These are phyloP conservation scores for Apiospora saccharicola DNA, from an alignment of 2,329 filamentous ascomycete genomes.

Conservation along the genomic window DNA sequence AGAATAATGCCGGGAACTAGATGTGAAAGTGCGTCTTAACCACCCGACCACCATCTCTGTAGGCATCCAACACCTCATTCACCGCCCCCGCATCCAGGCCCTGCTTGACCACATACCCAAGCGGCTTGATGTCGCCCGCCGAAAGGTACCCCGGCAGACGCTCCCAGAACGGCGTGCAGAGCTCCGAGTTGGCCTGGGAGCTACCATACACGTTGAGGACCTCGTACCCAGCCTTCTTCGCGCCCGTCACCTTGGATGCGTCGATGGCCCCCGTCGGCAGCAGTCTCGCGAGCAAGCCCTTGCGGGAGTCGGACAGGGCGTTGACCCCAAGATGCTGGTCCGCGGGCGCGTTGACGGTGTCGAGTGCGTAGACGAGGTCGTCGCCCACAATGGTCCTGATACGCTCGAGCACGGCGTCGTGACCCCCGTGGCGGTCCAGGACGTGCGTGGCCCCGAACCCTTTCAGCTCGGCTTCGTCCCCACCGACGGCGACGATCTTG, in stretches of 20 bases:
- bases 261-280: not conserved
- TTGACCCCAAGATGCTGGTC: slow-evolving; percentile 38
- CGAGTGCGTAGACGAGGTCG: slow-evolving; percentile 47
- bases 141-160: not conserved
- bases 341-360: slow-evolving; percentile 40
- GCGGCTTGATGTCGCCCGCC: slow-evolving; percentile 4
- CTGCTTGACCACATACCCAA: not conserved
- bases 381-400: slow-evolving; percentile 47
- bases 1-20: not conserved
- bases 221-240: slow-evolving; percentile 13
- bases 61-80: not conserved
- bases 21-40: slow-evolving; percentile 12
- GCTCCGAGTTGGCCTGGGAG: not conserved
- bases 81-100: not conserved
- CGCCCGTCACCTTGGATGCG: not conserved
- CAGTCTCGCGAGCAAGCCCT: slow-evolving; percentile 7
- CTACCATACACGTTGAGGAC: not conserved
- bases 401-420: slow-evolving; percentile 41
- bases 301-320: not conserved
- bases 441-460: slow-evolving; percentile 49
- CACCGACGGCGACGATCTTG: slow-evolving; percentile 47
- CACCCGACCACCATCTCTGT: not conserved
- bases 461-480: slow-evolving; percentile 42
- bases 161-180: not conserved
- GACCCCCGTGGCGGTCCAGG: slow-evolving; percentile 46